A percentile compares a stretch with the other conserved stretches of the same genome.
Evolutionary conservation across 2,329 filamentous ascomycete species (phyloP).

Genomic region (Teratosphaeria nubilosa): DNA sequence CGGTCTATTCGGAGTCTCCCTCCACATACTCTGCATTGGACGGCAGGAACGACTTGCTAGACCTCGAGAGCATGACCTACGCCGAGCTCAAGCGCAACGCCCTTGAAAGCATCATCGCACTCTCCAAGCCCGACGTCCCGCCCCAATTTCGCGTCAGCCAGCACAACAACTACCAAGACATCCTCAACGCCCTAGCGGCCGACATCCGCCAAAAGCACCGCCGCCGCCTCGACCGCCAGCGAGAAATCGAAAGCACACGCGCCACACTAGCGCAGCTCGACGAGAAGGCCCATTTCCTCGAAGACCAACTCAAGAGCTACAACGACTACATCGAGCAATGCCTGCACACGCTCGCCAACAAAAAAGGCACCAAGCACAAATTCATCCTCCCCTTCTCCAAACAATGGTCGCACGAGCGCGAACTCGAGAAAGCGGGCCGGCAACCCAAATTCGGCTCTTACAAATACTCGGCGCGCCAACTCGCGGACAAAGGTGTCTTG

Average conservation of each 20-base stretch:
- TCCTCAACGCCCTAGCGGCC: constrained; percentile 92
- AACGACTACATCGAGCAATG: constrained; percentile 99
- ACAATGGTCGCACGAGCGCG: constrained; percentile 96
- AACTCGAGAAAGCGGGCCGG: constrained; percentile 82
- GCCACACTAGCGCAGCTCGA: constrained; percentile 65
- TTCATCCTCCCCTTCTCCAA: constrained; percentile 96
- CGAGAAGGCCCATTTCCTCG: constrained; percentile 82
- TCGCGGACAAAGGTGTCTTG: constrained; percentile 87
- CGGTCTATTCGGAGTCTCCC: constrained; percentile 32
- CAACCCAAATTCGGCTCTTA: constrained; percentile 96
- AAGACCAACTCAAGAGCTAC: constrained; percentile 92
- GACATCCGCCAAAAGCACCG: constrained; percentile 97
- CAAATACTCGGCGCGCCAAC: constrained; percentile 86
- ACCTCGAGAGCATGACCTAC: constrained; percentile 83
- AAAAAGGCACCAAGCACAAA: constrained; percentile 71
- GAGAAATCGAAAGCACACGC: constrained; percentile 76
- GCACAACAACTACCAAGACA: constrained; percentile 88
- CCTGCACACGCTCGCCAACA: constrained; percentile 92
- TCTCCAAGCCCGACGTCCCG: constrained; percentile 56
- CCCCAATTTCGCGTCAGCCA: constrained; percentile 64
- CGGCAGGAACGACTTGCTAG: constrained; percentile 50
- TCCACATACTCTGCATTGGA: constrained; percentile 25
- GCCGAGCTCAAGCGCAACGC: constrained; percentile 86
- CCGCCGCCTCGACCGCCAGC: constrained; percentile 78
- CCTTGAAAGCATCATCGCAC: constrained; percentile 81